Evolutionary conservation across 2,329 filamentous ascomycete species (phyloP), one percentile per base, ranked within the genome.

Genomic region (Clonostachys byssicola): DNA sequence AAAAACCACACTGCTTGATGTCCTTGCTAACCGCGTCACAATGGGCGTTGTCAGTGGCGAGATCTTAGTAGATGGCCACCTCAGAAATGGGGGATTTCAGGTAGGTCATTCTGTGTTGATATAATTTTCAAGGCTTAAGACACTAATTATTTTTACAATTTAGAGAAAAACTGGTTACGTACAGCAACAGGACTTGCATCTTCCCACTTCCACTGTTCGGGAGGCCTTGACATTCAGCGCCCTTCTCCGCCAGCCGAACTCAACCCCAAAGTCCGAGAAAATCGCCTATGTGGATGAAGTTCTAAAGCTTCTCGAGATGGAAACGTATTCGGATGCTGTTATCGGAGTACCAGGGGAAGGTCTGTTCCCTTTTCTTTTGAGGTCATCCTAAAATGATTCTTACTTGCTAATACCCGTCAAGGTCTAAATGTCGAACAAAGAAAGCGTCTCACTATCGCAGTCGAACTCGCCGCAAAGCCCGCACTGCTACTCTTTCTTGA

Each of bases 221-320:
- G 92, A 96, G 67, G 90, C 91, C 9, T 77, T 97, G 34, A 82
- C 82, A 57, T 96, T 96, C 67, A 91, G 85, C 58, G 92, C 92
- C 18, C 64, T 92, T 7, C 83, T 96, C 36, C 86, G 92, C 51
- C 92, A 96, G 59, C 90, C 92, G 1, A 82, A 80, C 42, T 74
- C 85, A 45, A 78, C 89, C n/a, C 74, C 88, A 3, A 77, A 75
- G 12, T 70, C 79, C 20, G 90, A 96, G 61, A 96, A 96, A 72
- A 67, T 92, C 6, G 86, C 82, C 0, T 75, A 75, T 42, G 73
- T 76, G 12, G 72, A 77, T 43, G 65, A 73, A 18, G 71, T 77
- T n/a, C 73, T 77, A 49, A 68, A 67, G 60, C 68, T 79, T 56
- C 60, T 79, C 12, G 69, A 74, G 48, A 75, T 79, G 71, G 60